phyloP scores from a whole-genome alignment of 495 filamentous ascomycete genomes.

The Lepraria neglecta region DNA sequence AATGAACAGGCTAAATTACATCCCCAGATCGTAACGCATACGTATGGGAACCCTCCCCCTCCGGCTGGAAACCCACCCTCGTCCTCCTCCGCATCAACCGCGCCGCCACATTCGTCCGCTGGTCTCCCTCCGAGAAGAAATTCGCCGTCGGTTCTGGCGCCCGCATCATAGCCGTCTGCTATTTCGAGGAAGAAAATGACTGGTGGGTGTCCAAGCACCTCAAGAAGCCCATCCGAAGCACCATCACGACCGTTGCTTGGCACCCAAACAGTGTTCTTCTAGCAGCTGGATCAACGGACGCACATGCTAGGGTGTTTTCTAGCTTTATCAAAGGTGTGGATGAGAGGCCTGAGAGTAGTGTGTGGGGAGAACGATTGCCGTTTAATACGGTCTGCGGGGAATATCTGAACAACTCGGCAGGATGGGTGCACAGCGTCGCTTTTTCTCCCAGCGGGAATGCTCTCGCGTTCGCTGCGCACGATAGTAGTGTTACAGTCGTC shows the following conservation, averaged over 20 bases:
- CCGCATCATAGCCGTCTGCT: constrained; percentile 92
- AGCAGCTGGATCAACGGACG: constrained; percentile 89
- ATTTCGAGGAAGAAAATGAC: constrained; percentile 98
- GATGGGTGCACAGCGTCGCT: constrained; percentile 86
- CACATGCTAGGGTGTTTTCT: constrained; percentile 93
- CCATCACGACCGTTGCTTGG: constrained; percentile 89
- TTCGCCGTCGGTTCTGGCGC: constrained; percentile 97
- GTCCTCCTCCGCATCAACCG: constrained; percentile 96
- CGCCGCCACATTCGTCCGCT: constrained; percentile 92
- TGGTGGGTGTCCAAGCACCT: constrained; percentile 99
- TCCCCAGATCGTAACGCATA: constrained; percentile 86
- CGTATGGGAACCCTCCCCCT: constrained; percentile 88
- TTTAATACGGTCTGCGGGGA: constrained; percentile 98
- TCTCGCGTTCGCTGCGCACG: constrained; percentile 85
- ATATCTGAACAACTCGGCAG: constrained; percentile 87
- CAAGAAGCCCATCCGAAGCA: constrained; percentile 96
- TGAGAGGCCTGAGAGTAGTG: constrained; percentile 74
- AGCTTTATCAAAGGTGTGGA: constrained; percentile 95
- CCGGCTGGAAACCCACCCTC: constrained; percentile 93
- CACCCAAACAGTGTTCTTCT: constrained; percentile 95
- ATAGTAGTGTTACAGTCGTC: constrained; percentile 91
- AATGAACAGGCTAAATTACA: neutral
- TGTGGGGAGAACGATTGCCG: constrained; percentile 90
- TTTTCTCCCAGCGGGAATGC: constrained; percentile 91
- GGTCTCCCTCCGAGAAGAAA: constrained; percentile 94